Conservation (phyloP, 306 rosid species). For the Cucurbita argyrosperma region DNA sequence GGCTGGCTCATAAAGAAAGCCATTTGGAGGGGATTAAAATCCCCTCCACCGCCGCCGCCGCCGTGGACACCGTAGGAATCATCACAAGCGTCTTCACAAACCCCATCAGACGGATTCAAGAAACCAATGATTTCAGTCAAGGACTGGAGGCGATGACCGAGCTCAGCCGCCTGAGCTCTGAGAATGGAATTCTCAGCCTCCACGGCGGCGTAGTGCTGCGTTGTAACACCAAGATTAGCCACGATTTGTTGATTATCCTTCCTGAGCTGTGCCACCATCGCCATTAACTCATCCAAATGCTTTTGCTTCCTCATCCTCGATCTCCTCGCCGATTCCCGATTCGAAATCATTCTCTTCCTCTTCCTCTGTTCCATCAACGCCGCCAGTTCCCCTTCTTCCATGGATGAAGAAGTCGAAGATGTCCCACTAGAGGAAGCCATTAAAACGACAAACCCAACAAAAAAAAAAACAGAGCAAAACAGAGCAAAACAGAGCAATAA, state of each 20-base stretch:
- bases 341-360: conserved; percentile 87
- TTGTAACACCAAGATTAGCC: conserved; percentile 37
- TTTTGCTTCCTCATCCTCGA: conserved; percentile 90
- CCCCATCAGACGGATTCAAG: conserved; percentile 20
- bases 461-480: too few relatives aligned
- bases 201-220: conserved; percentile 38
- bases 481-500: conserved; percentile 5
- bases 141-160: conserved; percentile 48
- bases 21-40: background rate
- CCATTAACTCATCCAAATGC: conserved; percentile 73
- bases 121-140: conserved; percentile 38
- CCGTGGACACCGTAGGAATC: background rate
- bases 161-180: conserved; percentile 58
- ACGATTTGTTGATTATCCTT: conserved; percentile 65
- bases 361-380: conserved; percentile 64
- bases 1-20: conserved; percentile 36
- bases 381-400: conserved; percentile 38
- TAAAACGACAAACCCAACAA: background rate
- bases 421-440: conserved; percentile 86
- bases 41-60: background rate
- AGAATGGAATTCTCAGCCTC: conserved; percentile 76
- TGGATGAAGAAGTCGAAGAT: conserved; percentile 26
- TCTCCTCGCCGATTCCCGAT: conserved; percentile 82
- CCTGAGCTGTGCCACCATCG: conserved; percentile 38
- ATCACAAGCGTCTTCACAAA: background rate